Evolutionary conservation across 352 stramenopile species (phyloP), one percentile per base, ranked within the genome.

Genomic region (Globisporangium camurandrum): DNA sequence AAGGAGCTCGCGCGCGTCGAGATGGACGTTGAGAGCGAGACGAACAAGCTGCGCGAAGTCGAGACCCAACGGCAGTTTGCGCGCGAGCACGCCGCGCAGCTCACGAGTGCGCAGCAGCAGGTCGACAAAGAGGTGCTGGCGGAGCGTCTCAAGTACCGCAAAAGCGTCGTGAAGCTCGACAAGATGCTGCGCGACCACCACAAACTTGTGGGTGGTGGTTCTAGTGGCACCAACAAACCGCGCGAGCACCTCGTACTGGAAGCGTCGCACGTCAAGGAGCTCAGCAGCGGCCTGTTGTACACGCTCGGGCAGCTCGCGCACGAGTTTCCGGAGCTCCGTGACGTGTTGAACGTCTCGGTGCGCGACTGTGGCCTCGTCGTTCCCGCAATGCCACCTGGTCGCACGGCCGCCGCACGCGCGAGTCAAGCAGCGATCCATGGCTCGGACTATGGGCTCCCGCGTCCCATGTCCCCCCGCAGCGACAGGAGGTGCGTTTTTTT

Each of bases 291-390:
- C 55, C 74, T 98, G 42, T 69, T 97, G 8, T 95, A 95, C 69
- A 95, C 91, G 27, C 65, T 98, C 6, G 78, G 88, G 7, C 89
- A 98, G 56, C 80, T 98, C 31, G 81, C 82, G 19, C 84, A 94
- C 46, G 89, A 97, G 68, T 98, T 97, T 58, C 86, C 91, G 4
- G 91, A 98, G 66, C 88, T 98, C 48, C 76, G 80, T 44, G 88
- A 97, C 46, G 41, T 67, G 17, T 61, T 98, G 22, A 69, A 76
- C 7, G 61, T 59, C 19, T 70, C 75, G 9, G 74, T 97, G 37
- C 69, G 82, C 27, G 80, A 79, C 8, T 71, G 71, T 22, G 83
- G 86, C 16, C 71, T 97, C 47, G 69, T 78, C 51, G 82, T 96
- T 51, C 86, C 86, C 5, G 49, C 67, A 3, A 76, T 84, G 45